Evolutionary conservation across 225 moss, liverwort and hornwort genomes (phyloP).

Genomic region (Ulota crispa): DNA sequence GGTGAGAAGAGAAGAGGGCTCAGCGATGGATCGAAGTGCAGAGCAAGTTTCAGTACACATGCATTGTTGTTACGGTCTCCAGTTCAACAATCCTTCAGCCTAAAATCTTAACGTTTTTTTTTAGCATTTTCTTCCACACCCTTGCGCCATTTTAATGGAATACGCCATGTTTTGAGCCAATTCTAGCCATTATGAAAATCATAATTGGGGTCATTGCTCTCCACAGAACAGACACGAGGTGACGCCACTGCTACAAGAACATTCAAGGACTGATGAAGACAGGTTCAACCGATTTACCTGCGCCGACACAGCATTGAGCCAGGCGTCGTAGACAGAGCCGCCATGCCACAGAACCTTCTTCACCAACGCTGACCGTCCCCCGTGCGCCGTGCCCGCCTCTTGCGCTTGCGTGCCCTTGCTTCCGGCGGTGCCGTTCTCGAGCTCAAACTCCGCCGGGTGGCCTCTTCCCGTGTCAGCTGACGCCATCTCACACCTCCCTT

Average conservation of each 20-base stretch:
- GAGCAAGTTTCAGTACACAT: too few species aligned
- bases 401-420: neutral
- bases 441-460: neutral
- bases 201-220: neutral
- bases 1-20: too few species aligned
- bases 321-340: constrained; percentile 64
- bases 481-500: neutral
- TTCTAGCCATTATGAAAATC: too few species aligned
- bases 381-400: neutral
- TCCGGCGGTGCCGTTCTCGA: neutral
- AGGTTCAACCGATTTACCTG: constrained; percentile 18
- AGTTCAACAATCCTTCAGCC: too few species aligned
- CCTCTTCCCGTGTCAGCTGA: neutral
- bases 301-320: constrained; percentile 53
- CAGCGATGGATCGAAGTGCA: too few species aligned
- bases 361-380: neutral
- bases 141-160: too few species aligned
- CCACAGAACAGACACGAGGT: neutral
- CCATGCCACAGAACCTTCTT: constrained; percentile 56
- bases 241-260: neutral
- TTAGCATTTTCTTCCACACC: too few species aligned
- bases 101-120: too few species aligned
- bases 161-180: too few species aligned
- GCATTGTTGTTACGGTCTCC: too few species aligned
- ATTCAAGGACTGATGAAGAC: neutral